These are phyloP conservation scores for Solanum chmielewskii DNA, from an alignment of 257 asterid species.

Conservation along the genomic window DNA sequence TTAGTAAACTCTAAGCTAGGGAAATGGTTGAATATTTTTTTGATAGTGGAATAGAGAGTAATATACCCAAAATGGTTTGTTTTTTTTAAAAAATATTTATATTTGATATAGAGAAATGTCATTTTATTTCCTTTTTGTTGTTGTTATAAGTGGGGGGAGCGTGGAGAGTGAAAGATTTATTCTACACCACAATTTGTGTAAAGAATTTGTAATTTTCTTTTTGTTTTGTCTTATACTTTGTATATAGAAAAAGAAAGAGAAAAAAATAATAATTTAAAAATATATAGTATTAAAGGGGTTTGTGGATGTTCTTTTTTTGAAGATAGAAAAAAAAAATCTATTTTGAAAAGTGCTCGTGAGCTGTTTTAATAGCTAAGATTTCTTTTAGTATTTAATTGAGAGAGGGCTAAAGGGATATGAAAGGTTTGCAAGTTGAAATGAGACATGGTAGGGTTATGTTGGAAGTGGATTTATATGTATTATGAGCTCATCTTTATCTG, in stretches of 20 bases:
- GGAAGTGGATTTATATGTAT: slow-evolving; percentile 17
- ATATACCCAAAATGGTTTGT: background rate
- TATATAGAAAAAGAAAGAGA: background rate
- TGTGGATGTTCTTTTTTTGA: slow-evolving; percentile 68
- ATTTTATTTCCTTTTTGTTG: background rate
- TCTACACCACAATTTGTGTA: slow-evolving; percentile 52
- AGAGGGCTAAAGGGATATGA: background rate
- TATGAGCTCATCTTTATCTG: slow-evolving; percentile 28
- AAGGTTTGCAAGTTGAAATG: slow-evolving; percentile 9
- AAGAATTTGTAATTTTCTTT: slow-evolving; percentile 37
- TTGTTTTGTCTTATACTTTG: slow-evolving; percentile 26
- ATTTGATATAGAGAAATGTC: background rate
- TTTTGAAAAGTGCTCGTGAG: slow-evolving; percentile 48
- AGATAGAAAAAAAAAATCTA: slow-evolving; percentile 26
- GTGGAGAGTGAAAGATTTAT: slow-evolving; percentile 13
- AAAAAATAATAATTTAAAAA: too few species aligned
- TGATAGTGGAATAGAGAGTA: background rate
- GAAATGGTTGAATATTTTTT: background rate
- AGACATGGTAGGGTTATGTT: background rate
- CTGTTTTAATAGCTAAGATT: slow-evolving; percentile 9
- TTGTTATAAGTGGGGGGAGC: slow-evolving; percentile 8
- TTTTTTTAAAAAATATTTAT: background rate
- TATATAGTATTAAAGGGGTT: background rate
- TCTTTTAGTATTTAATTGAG: background rate
- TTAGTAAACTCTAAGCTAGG: background rate